phyloP scores from a whole-genome alignment of 2,329 filamentous ascomycete species.

The Ceratocystis lukuohia region DNA sequence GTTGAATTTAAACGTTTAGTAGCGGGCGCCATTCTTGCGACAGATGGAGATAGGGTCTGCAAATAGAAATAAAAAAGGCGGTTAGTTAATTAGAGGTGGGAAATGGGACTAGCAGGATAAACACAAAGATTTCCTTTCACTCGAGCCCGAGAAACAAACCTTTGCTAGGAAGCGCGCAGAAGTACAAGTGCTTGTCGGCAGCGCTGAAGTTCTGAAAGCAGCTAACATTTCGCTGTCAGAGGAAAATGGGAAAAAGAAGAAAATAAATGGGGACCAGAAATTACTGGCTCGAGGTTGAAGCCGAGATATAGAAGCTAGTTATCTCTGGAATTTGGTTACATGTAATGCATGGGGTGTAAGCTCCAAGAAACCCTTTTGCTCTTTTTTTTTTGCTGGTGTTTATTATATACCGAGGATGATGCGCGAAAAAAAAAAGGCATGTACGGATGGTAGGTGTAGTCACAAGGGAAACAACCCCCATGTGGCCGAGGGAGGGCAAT shows the following conservation, averaged over 20 bases:
- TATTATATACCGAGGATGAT: conserved; percentile 1
- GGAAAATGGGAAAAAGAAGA: conserved; percentile 7
- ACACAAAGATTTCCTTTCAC: not conserved
- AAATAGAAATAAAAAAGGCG: not conserved
- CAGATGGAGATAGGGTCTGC: conserved; percentile 8
- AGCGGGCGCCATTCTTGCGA: conserved; percentile 16
- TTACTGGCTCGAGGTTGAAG: not conserved
- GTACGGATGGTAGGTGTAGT: not conserved
- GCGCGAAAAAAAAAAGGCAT: conserved; percentile 2
- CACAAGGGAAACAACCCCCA: conserved; percentile 5
- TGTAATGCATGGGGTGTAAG: not conserved
- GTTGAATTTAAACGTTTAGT: conserved; percentile 21
- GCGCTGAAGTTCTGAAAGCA: conserved; percentile 12
- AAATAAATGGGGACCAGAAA: conserved; percentile 12
- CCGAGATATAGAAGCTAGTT: not conserved
- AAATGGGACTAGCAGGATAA: not conserved
- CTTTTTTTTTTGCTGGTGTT: not conserved
- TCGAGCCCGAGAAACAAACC: not conserved
- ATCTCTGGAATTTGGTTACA: not conserved
- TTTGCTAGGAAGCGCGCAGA: not conserved
- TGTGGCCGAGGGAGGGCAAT: conserved; percentile 6
- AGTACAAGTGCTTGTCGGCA: conserved; percentile 9
- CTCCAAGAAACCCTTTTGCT: not conserved
- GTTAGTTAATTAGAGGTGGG: not conserved
- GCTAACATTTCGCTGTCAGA: conserved; percentile 14